phyloP scores from a whole-genome alignment of 2,329 filamentous ascomycete species.

The Sporothrix variecibatus region DNA sequence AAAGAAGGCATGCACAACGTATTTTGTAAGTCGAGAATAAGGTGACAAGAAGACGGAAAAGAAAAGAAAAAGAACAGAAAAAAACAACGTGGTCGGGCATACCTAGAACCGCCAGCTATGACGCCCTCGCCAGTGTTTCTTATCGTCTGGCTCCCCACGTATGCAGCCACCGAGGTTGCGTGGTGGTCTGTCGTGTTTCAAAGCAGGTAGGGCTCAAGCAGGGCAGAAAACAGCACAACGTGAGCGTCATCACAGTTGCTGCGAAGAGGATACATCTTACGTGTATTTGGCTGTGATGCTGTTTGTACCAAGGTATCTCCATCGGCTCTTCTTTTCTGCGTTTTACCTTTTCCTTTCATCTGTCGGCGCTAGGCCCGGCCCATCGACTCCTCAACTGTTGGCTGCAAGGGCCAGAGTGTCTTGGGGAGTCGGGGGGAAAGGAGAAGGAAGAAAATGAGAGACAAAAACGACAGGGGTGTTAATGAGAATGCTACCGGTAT shows the following conservation, averaged over 20 bases:
- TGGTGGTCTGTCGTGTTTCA: slow-evolving; percentile 12
- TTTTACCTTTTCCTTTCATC: background rate
- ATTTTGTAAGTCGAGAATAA: background rate
- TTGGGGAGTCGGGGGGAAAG: background rate
- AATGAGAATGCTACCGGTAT: background rate
- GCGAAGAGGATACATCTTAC: background rate
- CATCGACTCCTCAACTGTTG: slow-evolving; percentile 12
- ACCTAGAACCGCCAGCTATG: background rate
- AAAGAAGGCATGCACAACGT: background rate
- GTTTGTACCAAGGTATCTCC: background rate
- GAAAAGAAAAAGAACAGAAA: background rate
- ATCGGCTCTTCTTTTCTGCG: background rate
- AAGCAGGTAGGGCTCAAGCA: background rate
- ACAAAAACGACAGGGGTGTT: background rate
- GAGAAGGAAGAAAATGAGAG: background rate
- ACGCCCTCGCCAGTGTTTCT: slow-evolving; percentile 2
- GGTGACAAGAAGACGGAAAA: background rate
- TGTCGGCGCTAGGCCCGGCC: slow-evolving; percentile 20
- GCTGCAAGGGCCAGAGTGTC: background rate
- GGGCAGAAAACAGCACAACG: background rate
- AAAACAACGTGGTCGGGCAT: background rate
- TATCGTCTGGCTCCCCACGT: slow-evolving; percentile 8
- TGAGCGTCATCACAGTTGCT: background rate
- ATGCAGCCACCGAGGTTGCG: slow-evolving; percentile 14
- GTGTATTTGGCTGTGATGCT: background rate